phyloP scores from a whole-genome alignment of 257 asterid species.

The Parsonsia alboflavescens region DNA sequence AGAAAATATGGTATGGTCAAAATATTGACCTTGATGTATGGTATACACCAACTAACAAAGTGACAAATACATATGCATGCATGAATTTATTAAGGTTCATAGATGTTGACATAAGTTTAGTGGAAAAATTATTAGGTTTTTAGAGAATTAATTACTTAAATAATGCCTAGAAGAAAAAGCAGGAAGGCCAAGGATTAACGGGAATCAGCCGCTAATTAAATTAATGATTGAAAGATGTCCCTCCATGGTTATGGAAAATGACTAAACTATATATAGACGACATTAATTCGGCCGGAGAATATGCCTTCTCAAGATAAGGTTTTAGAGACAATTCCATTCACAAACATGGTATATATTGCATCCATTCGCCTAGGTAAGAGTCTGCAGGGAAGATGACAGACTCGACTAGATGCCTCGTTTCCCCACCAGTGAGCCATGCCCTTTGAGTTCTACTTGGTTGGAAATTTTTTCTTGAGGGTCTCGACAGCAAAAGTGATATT shows the following conservation, averaged over 20 bases:
- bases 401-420: too few species aligned
- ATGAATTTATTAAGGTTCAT: background rate
- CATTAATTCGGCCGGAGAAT: background rate
- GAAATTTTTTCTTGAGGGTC: background rate
- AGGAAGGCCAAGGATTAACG: background rate
- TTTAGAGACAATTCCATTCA: too few species aligned
- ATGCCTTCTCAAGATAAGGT: too few species aligned
- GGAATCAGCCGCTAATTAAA: too few species aligned
- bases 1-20: too few species aligned
- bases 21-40: too few species aligned
- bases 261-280: slow-evolving; percentile 9
- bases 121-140: background rate
- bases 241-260: background rate
- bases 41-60: too few species aligned
- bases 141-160: background rate
- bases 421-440: too few species aligned
- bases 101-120: background rate
- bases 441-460: too few species aligned
- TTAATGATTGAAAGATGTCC: background rate
- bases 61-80: background rate
- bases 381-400: too few species aligned
- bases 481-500: background rate
- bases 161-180: background rate
- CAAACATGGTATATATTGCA: too few species aligned
- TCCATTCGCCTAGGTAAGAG: too few species aligned